phyloP scores from a whole-genome alignment of 768 basidiomycete species.

The Pisolithus microcarpus region DNA sequence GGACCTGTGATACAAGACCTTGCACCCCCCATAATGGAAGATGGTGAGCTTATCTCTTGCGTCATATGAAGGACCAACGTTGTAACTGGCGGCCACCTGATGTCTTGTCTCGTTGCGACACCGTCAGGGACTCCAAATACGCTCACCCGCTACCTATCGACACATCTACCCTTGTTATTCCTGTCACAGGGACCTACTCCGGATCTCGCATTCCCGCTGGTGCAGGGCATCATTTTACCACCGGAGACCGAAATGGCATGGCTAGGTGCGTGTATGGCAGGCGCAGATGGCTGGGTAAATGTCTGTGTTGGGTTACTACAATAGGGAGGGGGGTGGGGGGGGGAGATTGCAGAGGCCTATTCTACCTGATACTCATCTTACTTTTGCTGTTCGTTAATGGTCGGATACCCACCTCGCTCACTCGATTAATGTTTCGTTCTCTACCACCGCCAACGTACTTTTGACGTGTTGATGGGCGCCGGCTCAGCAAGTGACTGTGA shows the following conservation, averaged over 20 bases:
- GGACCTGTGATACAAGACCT: conserved; percentile 90
- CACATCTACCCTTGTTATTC: conserved; percentile 77
- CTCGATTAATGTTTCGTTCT: neutral
- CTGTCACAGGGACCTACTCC: conserved; percentile 38
- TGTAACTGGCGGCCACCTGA: neutral
- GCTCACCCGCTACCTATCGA: conserved; percentile 58
- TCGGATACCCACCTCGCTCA: neutral
- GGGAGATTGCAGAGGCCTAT: neutral
- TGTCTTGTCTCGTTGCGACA: neutral
- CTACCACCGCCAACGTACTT: neutral
- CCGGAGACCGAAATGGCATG: conserved; percentile 87
- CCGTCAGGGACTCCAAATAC: conserved; percentile 65
- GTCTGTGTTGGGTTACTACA: conserved; percentile 65
- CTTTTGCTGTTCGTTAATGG: neutral
- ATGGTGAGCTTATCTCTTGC: conserved; percentile 45
- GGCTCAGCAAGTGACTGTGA: too few species aligned
- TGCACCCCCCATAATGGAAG: conserved; percentile 68
- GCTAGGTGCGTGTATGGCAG: conserved; percentile 87
- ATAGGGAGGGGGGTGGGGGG: too few species aligned
- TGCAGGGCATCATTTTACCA: conserved; percentile 82
- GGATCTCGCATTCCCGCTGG: conserved; percentile 66
- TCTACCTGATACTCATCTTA: neutral
- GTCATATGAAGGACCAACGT: neutral
- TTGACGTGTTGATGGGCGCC: neutral
- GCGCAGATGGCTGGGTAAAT: conserved; percentile 94